These are phyloP conservation scores for Xylaria flabelliformis DNA, from an alignment of 495 filamentous ascomycete genomes.

Conservation along the genomic window DNA sequence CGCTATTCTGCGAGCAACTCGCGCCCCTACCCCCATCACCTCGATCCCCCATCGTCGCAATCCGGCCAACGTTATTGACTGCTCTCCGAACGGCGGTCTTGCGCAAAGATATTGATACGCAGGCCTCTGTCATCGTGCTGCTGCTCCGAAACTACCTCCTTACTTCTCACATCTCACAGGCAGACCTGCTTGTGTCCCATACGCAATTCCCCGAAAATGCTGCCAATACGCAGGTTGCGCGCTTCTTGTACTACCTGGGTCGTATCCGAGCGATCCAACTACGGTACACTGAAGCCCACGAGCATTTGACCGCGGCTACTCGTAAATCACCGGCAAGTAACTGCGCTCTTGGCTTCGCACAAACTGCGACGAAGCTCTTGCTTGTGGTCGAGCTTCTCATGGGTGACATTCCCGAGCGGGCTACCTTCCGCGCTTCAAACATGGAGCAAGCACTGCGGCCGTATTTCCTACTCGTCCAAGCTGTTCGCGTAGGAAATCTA, in stretches of 20 bases:
- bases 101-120: slow-evolving; percentile 94
- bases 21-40: slow-evolving; percentile 86
- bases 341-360: slow-evolving; percentile 90
- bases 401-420: slow-evolving; percentile 97
- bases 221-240: slow-evolving; percentile 95
- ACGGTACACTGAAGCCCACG: slow-evolving; percentile 95
- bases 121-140: slow-evolving; percentile 91
- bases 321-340: slow-evolving; percentile 91
- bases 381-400: slow-evolving; percentile 96
- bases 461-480: slow-evolving; percentile 91
- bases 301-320: slow-evolving; percentile 87
- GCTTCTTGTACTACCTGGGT: slow-evolving; percentile 95
- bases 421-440: slow-evolving; percentile 84
- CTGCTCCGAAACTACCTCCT: slow-evolving; percentile 95
- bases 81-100: slow-evolving; percentile 92
- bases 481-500: slow-evolving; percentile 92
- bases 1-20: slow-evolving; percentile 89
- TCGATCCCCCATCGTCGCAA: slow-evolving; percentile 79
- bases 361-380: slow-evolving; percentile 90
- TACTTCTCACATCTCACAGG: slow-evolving; percentile 96
- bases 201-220: slow-evolving; percentile 92
- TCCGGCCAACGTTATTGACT: slow-evolving; percentile 83
- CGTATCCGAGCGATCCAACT: slow-evolving; percentile 96
- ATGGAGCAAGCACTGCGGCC: slow-evolving; percentile 87
- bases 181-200: slow-evolving; percentile 92